A percentile compares a stretch with the other conserved stretches of the same genome.
phyloP scores from a whole-genome alignment of 2,329 filamentous ascomycete genomes.

The Scortechinia acanthostroma region DNA sequence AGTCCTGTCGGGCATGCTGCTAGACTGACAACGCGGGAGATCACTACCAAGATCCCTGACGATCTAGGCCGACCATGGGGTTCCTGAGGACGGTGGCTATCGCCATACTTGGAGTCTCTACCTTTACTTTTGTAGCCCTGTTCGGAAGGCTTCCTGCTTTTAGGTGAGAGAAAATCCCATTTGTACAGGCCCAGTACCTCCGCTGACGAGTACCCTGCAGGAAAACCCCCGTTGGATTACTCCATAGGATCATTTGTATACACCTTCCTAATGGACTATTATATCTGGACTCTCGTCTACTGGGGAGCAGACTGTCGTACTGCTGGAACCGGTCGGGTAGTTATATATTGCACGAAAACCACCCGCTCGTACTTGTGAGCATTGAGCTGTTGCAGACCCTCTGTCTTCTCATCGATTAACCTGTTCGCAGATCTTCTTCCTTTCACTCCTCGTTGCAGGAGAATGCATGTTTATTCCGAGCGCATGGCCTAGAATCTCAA shows the following conservation, averaged over 20 bases:
- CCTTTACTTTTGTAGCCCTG: not conserved
- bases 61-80: too few species aligned
- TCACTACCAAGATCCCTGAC: too few species aligned
- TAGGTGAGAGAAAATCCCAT: not conserved
- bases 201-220: not conserved
- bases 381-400: too few species aligned
- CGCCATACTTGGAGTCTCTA: not conserved
- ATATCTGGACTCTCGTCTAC: not conserved
- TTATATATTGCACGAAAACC: slow-evolving; percentile 1
- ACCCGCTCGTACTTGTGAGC: not conserved
- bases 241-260: not conserved
- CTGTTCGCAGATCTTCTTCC: not conserved
- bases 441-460: not conserved
- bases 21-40: too few species aligned
- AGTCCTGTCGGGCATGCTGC: too few species aligned
- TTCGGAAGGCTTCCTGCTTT: not conserved
- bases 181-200: too few species aligned
- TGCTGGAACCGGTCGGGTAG: not conserved
- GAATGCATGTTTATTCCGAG: not conserved
- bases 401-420: too few species aligned
- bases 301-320: not conserved
- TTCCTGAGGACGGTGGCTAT: not conserved
- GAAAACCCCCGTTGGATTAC: not conserved
- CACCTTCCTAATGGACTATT: not conserved
- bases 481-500: not conserved